Evolutionary conservation across 2,329 filamentous ascomycete genomes (phyloP).

Genomic region (Fusarium sp.): DNA sequence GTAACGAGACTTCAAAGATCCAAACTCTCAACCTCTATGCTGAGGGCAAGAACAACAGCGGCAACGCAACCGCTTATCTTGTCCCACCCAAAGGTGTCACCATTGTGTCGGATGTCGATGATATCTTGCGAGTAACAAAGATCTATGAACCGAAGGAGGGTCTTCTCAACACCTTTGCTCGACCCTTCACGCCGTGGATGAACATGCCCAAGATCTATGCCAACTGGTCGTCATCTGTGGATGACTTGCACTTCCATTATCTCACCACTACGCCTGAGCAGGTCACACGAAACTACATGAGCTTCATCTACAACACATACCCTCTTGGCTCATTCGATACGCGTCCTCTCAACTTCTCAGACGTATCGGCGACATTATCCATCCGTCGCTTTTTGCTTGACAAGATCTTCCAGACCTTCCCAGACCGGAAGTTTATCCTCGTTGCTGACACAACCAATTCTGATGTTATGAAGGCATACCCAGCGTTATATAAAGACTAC

Average conservation of each 20-base stretch:
- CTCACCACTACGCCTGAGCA: conserved; percentile 85
- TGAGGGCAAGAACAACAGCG: conserved; percentile 69
- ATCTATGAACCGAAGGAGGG: conserved; percentile 82
- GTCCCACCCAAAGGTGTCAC: conserved; percentile 78
- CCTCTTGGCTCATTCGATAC: conserved; percentile 83
- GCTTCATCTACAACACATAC: conserved; percentile 82
- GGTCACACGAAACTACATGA: conserved; percentile 81
- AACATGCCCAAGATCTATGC: conserved; percentile 85
- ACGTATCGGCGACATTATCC: conserved; percentile 75
- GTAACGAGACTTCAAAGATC: conserved; percentile 72
- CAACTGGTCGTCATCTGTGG: conserved; percentile 76
- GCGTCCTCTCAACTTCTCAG: conserved; percentile 82
- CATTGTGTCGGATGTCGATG: conserved; percentile 81
- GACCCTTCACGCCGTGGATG: conserved; percentile 76
- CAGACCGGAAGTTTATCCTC: conserved; percentile 79
- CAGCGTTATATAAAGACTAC: conserved; percentile 71
- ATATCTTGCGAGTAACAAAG: conserved; percentile 83
- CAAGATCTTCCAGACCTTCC: conserved; percentile 80
- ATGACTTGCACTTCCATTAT: conserved; percentile 83
- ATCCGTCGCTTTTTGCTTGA: conserved; percentile 77
- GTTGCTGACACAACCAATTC: conserved; percentile 81
- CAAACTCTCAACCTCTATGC: conserved; percentile 77
- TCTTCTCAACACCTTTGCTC: conserved; percentile 80
- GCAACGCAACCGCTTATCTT: conserved; percentile 81
- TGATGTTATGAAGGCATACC: conserved; percentile 78